Conservation (phyloP, 495 filamentous ascomycete genomes). For the Xylaria palmicola region DNA sequence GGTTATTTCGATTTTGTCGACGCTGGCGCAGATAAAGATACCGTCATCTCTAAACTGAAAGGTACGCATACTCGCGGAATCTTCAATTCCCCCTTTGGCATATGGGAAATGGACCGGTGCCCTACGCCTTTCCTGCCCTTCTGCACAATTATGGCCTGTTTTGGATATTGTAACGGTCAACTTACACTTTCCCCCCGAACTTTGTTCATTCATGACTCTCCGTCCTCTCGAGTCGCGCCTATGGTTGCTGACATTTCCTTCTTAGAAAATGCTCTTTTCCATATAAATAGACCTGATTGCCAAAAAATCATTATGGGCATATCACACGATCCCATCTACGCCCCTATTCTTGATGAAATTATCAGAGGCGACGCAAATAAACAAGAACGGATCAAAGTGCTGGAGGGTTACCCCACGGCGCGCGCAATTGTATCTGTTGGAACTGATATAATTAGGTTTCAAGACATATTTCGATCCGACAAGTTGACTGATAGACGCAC, state of each 20-base stretch:
- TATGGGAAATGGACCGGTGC: neutral
- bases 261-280: slow-evolving; percentile 58
- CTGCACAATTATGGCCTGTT: neutral
- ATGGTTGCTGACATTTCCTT: slow-evolving; percentile 7
- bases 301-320: slow-evolving; percentile 79
- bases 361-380: slow-evolving; percentile 48
- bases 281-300: slow-evolving; percentile 74
- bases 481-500: slow-evolving; percentile 42
- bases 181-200: neutral
- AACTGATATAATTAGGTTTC: slow-evolving; percentile 59
- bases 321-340: slow-evolving; percentile 73
- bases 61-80: slow-evolving; percentile 49
- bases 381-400: slow-evolving; percentile 61
- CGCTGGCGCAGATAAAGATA: slow-evolving; percentile 66
- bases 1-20: slow-evolving; percentile 76
- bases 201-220: too few species aligned
- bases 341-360: slow-evolving; percentile 65
- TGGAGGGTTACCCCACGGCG: slow-evolving; percentile 73
- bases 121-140: neutral
- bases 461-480: slow-evolving; percentile 65
- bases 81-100: neutral
- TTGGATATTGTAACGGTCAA: neutral
- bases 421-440: slow-evolving; percentile 59
- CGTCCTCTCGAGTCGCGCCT: neutral
- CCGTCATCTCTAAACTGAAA: slow-evolving; percentile 71